Percentiles rank a stretch among this genome's conserved stretches.
These are phyloP conservation scores for Aspergillus haitiensis DNA, from an alignment of 495 filamentous ascomycete species.

Conservation along the genomic window DNA sequence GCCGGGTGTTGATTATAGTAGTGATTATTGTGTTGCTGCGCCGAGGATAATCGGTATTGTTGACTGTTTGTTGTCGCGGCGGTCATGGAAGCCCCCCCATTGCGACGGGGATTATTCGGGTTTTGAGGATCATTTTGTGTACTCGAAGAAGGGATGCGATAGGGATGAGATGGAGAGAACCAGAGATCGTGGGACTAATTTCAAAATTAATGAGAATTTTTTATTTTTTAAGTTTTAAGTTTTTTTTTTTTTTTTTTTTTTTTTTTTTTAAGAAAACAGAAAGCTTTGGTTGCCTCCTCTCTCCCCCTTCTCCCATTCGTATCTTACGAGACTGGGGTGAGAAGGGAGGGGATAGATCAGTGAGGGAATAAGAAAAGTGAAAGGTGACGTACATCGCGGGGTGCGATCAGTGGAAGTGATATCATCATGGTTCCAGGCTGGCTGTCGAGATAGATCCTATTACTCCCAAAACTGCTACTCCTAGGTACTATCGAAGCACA, in stretches of 20 bases:
- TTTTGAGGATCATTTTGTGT: slow-evolving; percentile 28
- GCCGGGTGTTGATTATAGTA: slow-evolving; percentile 5
- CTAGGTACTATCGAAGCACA: too few species aligned
- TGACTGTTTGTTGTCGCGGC: not conserved
- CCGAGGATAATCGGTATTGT: slow-evolving; percentile 30
- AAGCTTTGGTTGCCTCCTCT: too few species aligned
- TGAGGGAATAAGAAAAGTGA: not conserved
- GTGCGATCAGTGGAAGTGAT: slow-evolving; percentile 69
- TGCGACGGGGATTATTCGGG: slow-evolving; percentile 17
- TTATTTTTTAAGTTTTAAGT: slow-evolving; percentile 15
- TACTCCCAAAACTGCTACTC: too few species aligned
- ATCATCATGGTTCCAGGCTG: slow-evolving; percentile 52
- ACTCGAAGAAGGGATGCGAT: slow-evolving; percentile 8
- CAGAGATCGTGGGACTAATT: slow-evolving; percentile 67
- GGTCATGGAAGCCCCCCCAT: not conserved
- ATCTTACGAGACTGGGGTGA: too few species aligned
- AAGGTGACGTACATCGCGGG: slow-evolving; percentile 63
- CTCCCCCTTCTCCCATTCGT: too few species aligned
- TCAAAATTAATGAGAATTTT: not conserved
- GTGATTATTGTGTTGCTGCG: slow-evolving; percentile 34
- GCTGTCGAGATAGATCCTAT: not conserved
- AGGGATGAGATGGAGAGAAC: slow-evolving; percentile 58
- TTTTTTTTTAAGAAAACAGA: not conserved
- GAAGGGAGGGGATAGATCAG: too few species aligned
- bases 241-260: not conserved